Evolutionary conservation across 2,329 filamentous ascomycete genomes (phyloP).

Genomic region (Colletotrichum shisoi): DNA sequence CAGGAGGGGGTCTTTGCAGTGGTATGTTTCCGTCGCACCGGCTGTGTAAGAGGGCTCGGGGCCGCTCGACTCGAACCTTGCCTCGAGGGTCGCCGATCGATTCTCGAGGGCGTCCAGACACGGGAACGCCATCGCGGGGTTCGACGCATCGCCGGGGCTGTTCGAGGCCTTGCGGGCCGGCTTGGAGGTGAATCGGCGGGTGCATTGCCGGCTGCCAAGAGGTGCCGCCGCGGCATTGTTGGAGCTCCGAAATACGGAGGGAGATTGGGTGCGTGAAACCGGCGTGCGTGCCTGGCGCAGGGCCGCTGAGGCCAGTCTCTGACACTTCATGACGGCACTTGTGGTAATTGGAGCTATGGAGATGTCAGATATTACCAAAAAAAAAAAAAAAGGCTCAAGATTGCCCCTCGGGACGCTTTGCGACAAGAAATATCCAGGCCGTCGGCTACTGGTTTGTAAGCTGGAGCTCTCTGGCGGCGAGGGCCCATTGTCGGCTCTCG

Average conservation of each 20-base stretch:
- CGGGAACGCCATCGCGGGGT: constrained; percentile 87
- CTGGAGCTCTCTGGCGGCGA: constrained; percentile 24
- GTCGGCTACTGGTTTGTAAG: constrained; percentile 33
- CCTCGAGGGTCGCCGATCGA: constrained; percentile 76
- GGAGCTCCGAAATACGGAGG: constrained; percentile 27
- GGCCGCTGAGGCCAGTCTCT: constrained; percentile 37
- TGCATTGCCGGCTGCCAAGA: constrained; percentile 21
- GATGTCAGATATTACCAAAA: too few relatives aligned
- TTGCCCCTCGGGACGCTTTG: neutral
- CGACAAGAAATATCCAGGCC: constrained; percentile 1
- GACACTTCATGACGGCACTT: constrained; percentile 38
- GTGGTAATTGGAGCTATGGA: neutral
- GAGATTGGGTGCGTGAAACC: constrained; percentile 13
- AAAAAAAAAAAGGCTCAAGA: neutral
- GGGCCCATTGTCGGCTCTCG: constrained; percentile 25
- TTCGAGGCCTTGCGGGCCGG: constrained; percentile 32
- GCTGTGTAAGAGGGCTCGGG: constrained; percentile 95
- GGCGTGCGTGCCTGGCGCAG: constrained; percentile 35
- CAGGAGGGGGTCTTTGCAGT: constrained; percentile 75
- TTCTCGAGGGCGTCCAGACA: constrained; percentile 86
- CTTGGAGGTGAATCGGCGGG: constrained; percentile 37
- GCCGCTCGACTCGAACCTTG: constrained; percentile 73
- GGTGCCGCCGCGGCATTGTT: constrained; percentile 2
- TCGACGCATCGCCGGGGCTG: constrained; percentile 63
- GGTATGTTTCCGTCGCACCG: constrained; percentile 81